These are phyloP conservation scores for Purpureocillium lavendulum DNA, from an alignment of 2,329 filamentous ascomycete species.

Conservation along the genomic window DNA sequence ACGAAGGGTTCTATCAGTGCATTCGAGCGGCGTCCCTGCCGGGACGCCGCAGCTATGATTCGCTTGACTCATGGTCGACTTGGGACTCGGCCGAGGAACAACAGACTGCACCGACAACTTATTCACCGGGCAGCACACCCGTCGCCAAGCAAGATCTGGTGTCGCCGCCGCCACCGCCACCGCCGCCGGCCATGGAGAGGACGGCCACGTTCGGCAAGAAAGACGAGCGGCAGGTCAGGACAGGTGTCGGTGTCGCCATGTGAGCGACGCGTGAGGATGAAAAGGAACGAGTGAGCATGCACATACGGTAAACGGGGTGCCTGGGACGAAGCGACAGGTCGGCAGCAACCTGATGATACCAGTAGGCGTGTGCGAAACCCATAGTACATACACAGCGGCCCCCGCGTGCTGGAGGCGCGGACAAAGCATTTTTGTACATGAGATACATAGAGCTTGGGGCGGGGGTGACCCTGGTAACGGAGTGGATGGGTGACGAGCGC, in stretches of 20 bases:
- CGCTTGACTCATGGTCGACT: constrained; percentile 38
- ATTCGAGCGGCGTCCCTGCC: constrained; percentile 27
- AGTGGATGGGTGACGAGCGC: too few relatives aligned
- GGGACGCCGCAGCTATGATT: constrained; percentile 32
- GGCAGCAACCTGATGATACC: too few relatives aligned
- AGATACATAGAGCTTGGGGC: too few relatives aligned
- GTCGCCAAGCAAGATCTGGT: constrained; percentile 27
- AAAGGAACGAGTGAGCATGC: too few relatives aligned
- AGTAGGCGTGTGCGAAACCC: not conserved
- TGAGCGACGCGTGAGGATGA: constrained; percentile 7
- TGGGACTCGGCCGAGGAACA: constrained; percentile 39
- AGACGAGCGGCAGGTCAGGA: constrained; percentile 8
- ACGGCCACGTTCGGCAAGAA: constrained; percentile 20
- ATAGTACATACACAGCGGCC: not conserved
- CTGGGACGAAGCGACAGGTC: too few relatives aligned
- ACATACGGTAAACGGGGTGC: too few relatives aligned
- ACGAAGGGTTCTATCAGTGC: constrained; percentile 52
- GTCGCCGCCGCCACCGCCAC: constrained; percentile 10
- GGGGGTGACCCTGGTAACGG: too few relatives aligned
- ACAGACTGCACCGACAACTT: constrained; percentile 37
- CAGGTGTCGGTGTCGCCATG: constrained; percentile 19
- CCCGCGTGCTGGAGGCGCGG: too few relatives aligned
- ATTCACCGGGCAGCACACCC: constrained; percentile 39
- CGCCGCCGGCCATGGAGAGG: constrained; percentile 26
- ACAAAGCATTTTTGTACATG: too few relatives aligned